Conservation (phyloP, 2,329 filamentous ascomycete species). For the Fusarium domesticum region DNA sequence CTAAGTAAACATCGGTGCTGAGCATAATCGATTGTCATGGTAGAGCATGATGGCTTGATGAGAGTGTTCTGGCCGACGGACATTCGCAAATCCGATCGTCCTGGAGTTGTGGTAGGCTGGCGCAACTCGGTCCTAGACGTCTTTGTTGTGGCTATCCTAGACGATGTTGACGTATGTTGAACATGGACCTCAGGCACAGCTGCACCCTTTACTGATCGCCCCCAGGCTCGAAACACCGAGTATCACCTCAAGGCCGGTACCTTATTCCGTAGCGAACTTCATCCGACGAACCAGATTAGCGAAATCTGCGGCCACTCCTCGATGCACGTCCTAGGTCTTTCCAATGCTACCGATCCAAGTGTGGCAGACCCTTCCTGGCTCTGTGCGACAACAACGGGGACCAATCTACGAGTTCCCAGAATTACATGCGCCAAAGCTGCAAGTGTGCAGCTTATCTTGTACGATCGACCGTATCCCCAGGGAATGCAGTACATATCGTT, state of each 20-base stretch:
- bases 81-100: conserved; percentile 65
- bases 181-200: neutral
- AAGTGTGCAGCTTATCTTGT: conserved; percentile 83
- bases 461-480: conserved; percentile 78
- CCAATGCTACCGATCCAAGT: conserved; percentile 60
- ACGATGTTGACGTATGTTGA: conserved; percentile 77
- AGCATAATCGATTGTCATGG: conserved; percentile 52
- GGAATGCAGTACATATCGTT: conserved; percentile 97
- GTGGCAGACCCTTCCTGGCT: conserved; percentile 66
- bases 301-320: conserved; percentile 78
- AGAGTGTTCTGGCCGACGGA: conserved; percentile 98
- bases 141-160: conserved; percentile 83
- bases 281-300: conserved; percentile 77
- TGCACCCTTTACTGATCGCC: conserved; percentile 24
- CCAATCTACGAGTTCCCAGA: conserved; percentile 56
- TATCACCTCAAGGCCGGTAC: conserved; percentile 81
- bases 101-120: conserved; percentile 93
- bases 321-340: conserved; percentile 81
- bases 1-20: conserved; percentile 45
- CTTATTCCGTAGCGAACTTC: conserved; percentile 76
- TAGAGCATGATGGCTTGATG: conserved; percentile 83
- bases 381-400: conserved; percentile 55
- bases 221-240: conserved; percentile 73
- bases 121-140: conserved; percentile 88
- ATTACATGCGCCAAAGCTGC: conserved; percentile 70